A percentile compares a stretch with the other conserved stretches of the same genome.
Evolutionary conservation across 2,329 filamentous ascomycete species (phyloP).

Genomic region (Ophiostoma angusticollis): DNA sequence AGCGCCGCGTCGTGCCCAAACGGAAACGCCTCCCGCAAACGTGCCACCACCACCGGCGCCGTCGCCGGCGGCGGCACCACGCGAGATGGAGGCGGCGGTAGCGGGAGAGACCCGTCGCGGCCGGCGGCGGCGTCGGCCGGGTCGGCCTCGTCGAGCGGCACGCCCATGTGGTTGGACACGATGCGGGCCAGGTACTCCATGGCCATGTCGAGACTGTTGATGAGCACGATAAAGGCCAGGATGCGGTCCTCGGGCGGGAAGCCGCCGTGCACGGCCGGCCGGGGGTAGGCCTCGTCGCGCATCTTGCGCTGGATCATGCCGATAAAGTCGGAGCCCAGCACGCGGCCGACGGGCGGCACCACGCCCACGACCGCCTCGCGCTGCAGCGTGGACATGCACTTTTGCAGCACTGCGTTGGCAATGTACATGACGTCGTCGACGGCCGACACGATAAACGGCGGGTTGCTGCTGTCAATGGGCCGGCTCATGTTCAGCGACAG

Average conservation of each 20-base stretch:
- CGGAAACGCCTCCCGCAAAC: conserved; percentile 57
- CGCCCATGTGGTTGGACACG: conserved; percentile 52
- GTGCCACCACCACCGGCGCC: conserved; percentile 10
- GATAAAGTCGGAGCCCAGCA: conserved; percentile 81
- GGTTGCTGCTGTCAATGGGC: conserved; percentile 54
- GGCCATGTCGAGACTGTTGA: conserved; percentile 90
- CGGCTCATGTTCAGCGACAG: conserved; percentile 64
- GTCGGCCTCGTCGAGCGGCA: conserved; percentile 24
- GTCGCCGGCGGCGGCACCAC: conserved; percentile 24
- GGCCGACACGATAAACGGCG: conserved; percentile 85
- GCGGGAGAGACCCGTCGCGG: background rate
- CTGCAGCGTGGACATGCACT: conserved; percentile 77
- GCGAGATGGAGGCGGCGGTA: background rate
- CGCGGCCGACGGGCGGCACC: conserved; percentile 62
- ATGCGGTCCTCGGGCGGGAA: conserved; percentile 81
- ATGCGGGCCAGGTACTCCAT: conserved; percentile 87
- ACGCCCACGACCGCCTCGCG: conserved; percentile 64
- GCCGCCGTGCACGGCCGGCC: conserved; percentile 61
- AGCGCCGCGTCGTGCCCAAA: conserved; percentile 62
- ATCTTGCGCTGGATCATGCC: conserved; percentile 97
- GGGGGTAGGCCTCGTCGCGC: conserved; percentile 89
- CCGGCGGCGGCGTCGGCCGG: conserved; percentile 15
- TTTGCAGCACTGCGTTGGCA: conserved; percentile 79
- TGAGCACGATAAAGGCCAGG: conserved; percentile 77
- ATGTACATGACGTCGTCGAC: conserved; percentile 99